Percentiles rank a stretch among this genome's conserved stretches.
phyloP scores from a whole-genome alignment of 2,329 filamentous ascomycete genomes.

The Beauveria sp. region DNA sequence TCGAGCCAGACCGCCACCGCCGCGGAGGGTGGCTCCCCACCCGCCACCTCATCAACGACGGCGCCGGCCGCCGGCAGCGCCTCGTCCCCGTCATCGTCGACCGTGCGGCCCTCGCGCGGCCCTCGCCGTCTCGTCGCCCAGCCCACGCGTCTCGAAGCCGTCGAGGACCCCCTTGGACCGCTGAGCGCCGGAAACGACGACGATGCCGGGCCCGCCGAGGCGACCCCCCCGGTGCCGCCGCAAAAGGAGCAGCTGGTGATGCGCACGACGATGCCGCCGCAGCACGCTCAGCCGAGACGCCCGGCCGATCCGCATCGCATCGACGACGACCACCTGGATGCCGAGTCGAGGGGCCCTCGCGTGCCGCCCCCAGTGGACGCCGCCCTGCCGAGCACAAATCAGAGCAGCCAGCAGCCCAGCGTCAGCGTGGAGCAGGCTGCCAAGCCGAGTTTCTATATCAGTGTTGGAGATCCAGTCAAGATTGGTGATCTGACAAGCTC shows the following conservation, averaged over 20 bases:
- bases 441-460: slow-evolving; percentile 84
- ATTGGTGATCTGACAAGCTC: slow-evolving; percentile 94
- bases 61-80: slow-evolving; percentile 23
- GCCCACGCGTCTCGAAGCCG: slow-evolving; percentile 69
- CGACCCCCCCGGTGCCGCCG: slow-evolving; percentile 58
- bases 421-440: slow-evolving; percentile 88
- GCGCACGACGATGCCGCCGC: slow-evolving; percentile 46
- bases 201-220: slow-evolving; percentile 31
- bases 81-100: slow-evolving; percentile 23
- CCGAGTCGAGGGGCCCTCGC: slow-evolving; percentile 41
- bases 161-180: slow-evolving; percentile 70
- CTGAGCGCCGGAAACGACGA: slow-evolving; percentile 57
- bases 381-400: slow-evolving; percentile 43
- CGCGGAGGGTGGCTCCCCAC: slow-evolving; percentile 24
- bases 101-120: slow-evolving; percentile 37
- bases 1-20: slow-evolving; percentile 25
- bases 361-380: slow-evolving; percentile 59
- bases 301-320: slow-evolving; percentile 56
- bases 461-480: slow-evolving; percentile 93
- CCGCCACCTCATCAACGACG: slow-evolving; percentile 22
- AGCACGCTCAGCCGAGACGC: slow-evolving; percentile 34
- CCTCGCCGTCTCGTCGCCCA: slow-evolving; percentile 63
- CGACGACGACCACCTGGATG: slow-evolving; percentile 61
- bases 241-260: slow-evolving; percentile 59
- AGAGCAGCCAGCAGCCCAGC: slow-evolving; percentile 59